These are phyloP conservation scores for Tausonia pullulans DNA, from an alignment of 1,284 basidiomycete genomes.

Conservation along the genomic window DNA sequence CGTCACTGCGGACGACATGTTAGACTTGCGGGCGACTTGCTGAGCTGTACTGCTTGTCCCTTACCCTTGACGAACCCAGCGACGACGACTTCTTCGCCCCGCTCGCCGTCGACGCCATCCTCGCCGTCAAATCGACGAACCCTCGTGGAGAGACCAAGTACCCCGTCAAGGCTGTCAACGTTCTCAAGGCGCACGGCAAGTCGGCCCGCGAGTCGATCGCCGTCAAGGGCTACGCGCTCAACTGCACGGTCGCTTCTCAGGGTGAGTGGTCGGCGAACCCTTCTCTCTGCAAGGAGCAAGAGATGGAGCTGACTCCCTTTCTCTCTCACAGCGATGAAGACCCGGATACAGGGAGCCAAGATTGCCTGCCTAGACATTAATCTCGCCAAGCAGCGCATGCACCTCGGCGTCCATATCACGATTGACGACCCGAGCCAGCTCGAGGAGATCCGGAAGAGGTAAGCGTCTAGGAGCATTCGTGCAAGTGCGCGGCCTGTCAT, in stretches of 20 bases:
- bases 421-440: slow-evolving; percentile 95
- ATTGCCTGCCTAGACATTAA: slow-evolving; percentile 99
- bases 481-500: background rate
- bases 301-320: background rate
- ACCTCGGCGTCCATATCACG: slow-evolving; percentile 93
- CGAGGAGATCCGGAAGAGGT: slow-evolving; percentile 91
- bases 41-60: slow-evolving; percentile 6
- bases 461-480: slow-evolving; percentile 18
- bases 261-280: slow-evolving; percentile 42
- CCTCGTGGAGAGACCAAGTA: slow-evolving; percentile 94
- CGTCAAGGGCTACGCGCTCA: slow-evolving; percentile 94
- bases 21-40: background rate
- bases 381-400: slow-evolving; percentile 93
- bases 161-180: slow-evolving; percentile 98
- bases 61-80: slow-evolving; percentile 37
- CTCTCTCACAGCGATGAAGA: slow-evolving; percentile 77
- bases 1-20: background rate
- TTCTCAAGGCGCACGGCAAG: slow-evolving; percentile 97
- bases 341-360: slow-evolving; percentile 81
- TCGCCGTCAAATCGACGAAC: slow-evolving; percentile 92
- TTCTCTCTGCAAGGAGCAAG: background rate
- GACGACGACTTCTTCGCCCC: slow-evolving; percentile 98
- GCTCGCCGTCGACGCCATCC: slow-evolving; percentile 98
- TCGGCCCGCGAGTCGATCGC: slow-evolving; percentile 91
- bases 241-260: slow-evolving; percentile 98